Conservation (phyloP, 2,329 filamentous ascomycete species). For the Ambrosiella beaveri region DNA sequence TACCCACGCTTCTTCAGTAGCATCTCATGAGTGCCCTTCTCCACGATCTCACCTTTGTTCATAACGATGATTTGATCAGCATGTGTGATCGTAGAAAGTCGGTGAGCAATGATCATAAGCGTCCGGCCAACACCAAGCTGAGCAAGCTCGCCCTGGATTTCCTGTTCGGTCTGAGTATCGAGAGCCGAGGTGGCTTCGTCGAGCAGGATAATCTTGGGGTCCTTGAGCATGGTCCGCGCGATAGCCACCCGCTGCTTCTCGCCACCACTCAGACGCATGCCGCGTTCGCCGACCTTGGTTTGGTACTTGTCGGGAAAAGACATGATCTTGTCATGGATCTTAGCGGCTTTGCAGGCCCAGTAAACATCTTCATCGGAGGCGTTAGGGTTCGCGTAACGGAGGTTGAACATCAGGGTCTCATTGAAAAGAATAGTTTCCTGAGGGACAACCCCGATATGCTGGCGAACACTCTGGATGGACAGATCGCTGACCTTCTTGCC, state of each 20-base stretch:
- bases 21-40: conserved; percentile 64
- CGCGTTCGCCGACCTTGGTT: conserved; percentile 82
- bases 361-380: conserved; percentile 70
- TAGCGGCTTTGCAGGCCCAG: conserved; percentile 67
- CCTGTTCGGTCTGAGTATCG: conserved; percentile 81
- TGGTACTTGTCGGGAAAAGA: conserved; percentile 75
- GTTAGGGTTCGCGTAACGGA: conserved; percentile 70
- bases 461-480: conserved; percentile 83
- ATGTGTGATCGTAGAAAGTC: conserved; percentile 68
- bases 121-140: conserved; percentile 73
- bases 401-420: conserved; percentile 85
- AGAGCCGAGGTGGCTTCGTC: conserved; percentile 87
- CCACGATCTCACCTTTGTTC: conserved; percentile 57
- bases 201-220: conserved; percentile 78
- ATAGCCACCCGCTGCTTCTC: conserved; percentile 92
- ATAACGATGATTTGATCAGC: conserved; percentile 74
- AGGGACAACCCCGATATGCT: conserved; percentile 86
- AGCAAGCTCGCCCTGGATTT: conserved; percentile 74
- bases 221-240: conserved; percentile 79
- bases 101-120: conserved; percentile 86
- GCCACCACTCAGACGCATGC: conserved; percentile 70
- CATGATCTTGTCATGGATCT: conserved; percentile 84
- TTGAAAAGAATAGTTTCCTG: conserved; percentile 95
- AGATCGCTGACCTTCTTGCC: conserved; percentile 68
- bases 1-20: conserved; percentile 52